Base-by-base conservation (phyloP, 805 yeast species). In the Torulaspora maleeae region DNA sequence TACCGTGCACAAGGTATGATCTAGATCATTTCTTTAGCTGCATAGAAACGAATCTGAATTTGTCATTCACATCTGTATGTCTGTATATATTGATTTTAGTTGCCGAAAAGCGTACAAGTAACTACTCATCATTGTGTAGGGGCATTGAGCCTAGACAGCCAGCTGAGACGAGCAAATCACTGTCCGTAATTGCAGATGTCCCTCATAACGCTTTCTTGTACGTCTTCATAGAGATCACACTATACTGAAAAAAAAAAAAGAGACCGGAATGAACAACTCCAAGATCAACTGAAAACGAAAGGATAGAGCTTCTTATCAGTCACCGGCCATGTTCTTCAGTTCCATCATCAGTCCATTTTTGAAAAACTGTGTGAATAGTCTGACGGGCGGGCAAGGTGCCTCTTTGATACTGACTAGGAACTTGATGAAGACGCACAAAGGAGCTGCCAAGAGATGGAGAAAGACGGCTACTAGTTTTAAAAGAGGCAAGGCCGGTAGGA, bases 361-460 rank as follows among this genome's bases (percentile, higher is more conserved):
- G 15, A 42, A 29, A 13, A 36, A 29, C 16, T 22, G 38, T 11
- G 38, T 52, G 6, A 33, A 22, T 30, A 45, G 35, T 19, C 20
- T 49, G 10, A 9, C 45, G 27, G 40, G 38, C 28, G 37, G 35
- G 27, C 47, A 45, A 11, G 36, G 45, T 27, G 43, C 46, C 12
- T 43, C 57, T 10, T 34, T 52, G 33, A 45, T 59, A 10, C 50
- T 65, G 22, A 53, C 61, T 10, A 66, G 74, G 56, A 62, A 61
- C 8, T 35, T 61, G 38, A 79, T 82, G 76, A 85, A 88, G 65
- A 81, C 96, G 2, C 93, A 87, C 62, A 82, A 87, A 61, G 87
- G 95, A 20, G 83, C 95, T 5, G 89, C 89, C 39, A 87, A 85
- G 63, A 78, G 97, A 68, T 86, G 93, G 81, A 77, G 83, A 63